phyloP scores from a whole-genome alignment of 2,329 filamentous ascomycete species.

The Chlorencoelia australis region DNA sequence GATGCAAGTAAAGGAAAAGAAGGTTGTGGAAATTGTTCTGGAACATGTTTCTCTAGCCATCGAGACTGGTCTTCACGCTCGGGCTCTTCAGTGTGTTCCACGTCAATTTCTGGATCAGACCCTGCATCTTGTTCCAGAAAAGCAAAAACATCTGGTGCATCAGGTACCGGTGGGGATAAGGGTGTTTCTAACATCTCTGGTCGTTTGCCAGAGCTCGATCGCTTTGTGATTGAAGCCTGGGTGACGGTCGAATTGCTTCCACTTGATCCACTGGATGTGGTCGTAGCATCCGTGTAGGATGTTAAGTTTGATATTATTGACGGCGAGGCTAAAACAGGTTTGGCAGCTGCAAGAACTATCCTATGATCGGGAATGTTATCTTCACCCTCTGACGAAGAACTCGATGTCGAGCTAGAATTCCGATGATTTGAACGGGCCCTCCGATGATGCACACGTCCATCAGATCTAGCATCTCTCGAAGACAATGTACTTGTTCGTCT shows the following conservation, averaged over 20 bases:
- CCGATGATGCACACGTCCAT: constrained; percentile 12
- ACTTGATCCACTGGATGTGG: constrained; percentile 31
- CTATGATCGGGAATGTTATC: constrained; percentile 19
- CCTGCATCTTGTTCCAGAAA: constrained; percentile 19
- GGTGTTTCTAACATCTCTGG: constrained; percentile 13
- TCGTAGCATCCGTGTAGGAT: constrained; percentile 23
- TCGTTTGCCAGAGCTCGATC: constrained; percentile 11
- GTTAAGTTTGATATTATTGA: constrained; percentile 27
- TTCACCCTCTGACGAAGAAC: constrained; percentile 19
- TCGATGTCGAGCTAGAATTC: constrained; percentile 14
- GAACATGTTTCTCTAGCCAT: constrained; percentile 10
- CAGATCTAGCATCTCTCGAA: constrained; percentile 11
- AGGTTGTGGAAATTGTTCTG: neutral
- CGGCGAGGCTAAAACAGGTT: constrained; percentile 24
- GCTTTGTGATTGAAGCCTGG: constrained; percentile 24
- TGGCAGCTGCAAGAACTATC: constrained; percentile 16
- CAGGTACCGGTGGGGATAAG: constrained; percentile 24
- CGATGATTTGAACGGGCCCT: constrained; percentile 13
- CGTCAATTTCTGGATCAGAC: constrained; percentile 4
- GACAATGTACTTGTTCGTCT: constrained; percentile 12
- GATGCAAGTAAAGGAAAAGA: constrained; percentile 12
- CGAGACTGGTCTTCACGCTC: constrained; percentile 3
- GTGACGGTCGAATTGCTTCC: constrained; percentile 34
- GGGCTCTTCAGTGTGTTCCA: neutral
- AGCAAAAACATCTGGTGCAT: constrained; percentile 22